phyloP scores from a whole-genome alignment of 108 stramenopile species.

The Mayamaea pseudoterrestris region DNA sequence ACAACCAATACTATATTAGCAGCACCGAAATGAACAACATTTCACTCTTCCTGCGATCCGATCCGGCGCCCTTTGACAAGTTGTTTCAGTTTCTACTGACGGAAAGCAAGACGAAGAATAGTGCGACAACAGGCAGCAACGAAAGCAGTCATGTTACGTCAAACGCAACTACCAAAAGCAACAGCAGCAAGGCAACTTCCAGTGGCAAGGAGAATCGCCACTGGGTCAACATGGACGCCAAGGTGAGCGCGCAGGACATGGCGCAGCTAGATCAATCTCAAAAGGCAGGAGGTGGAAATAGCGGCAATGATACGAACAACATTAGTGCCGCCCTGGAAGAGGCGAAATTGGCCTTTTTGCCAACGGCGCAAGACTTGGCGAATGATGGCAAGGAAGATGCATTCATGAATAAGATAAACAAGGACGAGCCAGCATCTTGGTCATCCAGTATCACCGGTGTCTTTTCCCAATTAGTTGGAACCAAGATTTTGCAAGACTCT shows the following conservation, averaged over 20 bases:
- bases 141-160: conserved; percentile 5
- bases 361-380: conserved; percentile 61
- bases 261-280: conserved; percentile 57
- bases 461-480: conserved; percentile 42
- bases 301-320: conserved; percentile 7
- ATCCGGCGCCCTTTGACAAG: conserved; percentile 22
- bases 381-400: conserved; percentile 56
- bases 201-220: conserved; percentile 64
- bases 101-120: conserved; percentile 13
- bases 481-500: conserved; percentile 42
- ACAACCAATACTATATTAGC: conserved; percentile 12
- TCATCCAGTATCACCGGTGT: conserved; percentile 40
- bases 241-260: conserved; percentile 69
- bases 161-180: conserved; percentile 8
- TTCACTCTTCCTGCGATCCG: conserved; percentile 3
- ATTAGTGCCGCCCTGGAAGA: conserved; percentile 59
- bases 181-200: conserved; percentile 8
- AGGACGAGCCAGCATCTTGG: conserved; percentile 27
- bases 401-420: conserved; percentile 15
- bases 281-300: conserved; percentile 7
- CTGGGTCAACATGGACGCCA: conserved; percentile 74
- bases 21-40: neutral
- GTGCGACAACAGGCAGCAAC: neutral
- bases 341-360: conserved; percentile 79
- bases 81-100: conserved; percentile 31